Evolutionary conservation across 768 basidiomycete species (phyloP).

Genomic region (Tulasnella sp.): DNA sequence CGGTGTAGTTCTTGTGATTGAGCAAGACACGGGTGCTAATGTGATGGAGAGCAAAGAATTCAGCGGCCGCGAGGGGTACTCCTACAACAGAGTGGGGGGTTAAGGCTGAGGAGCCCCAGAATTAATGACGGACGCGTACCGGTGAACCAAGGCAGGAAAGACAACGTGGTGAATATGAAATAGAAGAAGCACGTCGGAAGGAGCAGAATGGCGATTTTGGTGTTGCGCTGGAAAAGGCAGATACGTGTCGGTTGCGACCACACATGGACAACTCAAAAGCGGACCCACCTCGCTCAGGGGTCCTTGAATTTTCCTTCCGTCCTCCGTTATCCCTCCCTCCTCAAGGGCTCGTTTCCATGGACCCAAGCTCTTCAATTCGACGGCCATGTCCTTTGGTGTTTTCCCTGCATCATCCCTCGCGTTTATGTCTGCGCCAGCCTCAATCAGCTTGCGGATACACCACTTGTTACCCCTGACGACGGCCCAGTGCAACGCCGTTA

Average conservation of each 20-base stretch:
- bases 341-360: slow-evolving; percentile 83
- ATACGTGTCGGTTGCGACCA: neutral
- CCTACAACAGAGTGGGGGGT: slow-evolving; percentile 27
- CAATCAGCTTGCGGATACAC: slow-evolving; percentile 72
- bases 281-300: slow-evolving; percentile 55
- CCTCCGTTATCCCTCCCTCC: slow-evolving; percentile 73
- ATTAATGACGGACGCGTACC: neutral
- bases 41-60: slow-evolving; percentile 90
- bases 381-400: slow-evolving; percentile 88
- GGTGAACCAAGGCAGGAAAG: slow-evolving; percentile 81
- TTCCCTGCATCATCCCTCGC: slow-evolving; percentile 75
- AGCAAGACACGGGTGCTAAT: slow-evolving; percentile 77
- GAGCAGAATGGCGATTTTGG: slow-evolving; percentile 63
- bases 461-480: slow-evolving; percentile 85
- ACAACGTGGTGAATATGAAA: slow-evolving; percentile 72
- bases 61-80: slow-evolving; percentile 64
- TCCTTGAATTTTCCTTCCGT: slow-evolving; percentile 51
- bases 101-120: neutral
- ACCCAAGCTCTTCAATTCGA: slow-evolving; percentile 78
- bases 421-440: slow-evolving; percentile 71
- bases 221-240: slow-evolving; percentile 46
- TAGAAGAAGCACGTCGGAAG: slow-evolving; percentile 70
- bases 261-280: neutral
- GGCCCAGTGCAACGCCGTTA: slow-evolving; percentile 93
- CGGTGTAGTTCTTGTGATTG: slow-evolving; percentile 69